Conservation (phyloP, 768 basidiomycete species). For the Albatrellus ellisii region DNA sequence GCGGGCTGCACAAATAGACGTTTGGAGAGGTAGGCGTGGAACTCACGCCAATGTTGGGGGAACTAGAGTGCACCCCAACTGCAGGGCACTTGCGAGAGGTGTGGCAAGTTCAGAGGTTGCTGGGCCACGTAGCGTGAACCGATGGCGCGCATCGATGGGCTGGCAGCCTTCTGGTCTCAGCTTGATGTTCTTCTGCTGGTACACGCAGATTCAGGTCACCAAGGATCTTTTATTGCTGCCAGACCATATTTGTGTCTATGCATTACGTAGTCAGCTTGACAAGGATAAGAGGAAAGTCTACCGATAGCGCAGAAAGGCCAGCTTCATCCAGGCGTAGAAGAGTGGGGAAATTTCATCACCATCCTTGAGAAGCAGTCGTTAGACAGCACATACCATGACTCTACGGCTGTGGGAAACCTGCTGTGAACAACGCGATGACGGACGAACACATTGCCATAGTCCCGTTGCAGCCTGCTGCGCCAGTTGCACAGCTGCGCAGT, state of each 20-base stretch:
- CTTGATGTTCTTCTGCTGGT: slow-evolving; percentile 77
- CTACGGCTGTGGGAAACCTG: slow-evolving; percentile 76
- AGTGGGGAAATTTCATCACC: slow-evolving; percentile 77
- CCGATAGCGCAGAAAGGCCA: slow-evolving; percentile 68
- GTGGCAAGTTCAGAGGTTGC: slow-evolving; percentile 42
- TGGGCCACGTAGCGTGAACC: slow-evolving; percentile 37
- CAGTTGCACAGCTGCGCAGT: slow-evolving; percentile 41
- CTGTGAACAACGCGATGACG: slow-evolving; percentile 66
- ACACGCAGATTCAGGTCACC: slow-evolving; percentile 74
- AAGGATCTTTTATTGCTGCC: slow-evolving; percentile 24
- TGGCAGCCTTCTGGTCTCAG: slow-evolving; percentile 53
- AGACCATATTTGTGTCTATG: slow-evolving; percentile 38
- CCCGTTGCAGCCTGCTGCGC: slow-evolving; percentile 44
- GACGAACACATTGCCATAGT: slow-evolving; percentile 40
- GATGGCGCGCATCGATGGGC: slow-evolving; percentile 47
- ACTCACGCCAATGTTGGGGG: slow-evolving; percentile 79
- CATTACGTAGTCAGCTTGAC: not conserved
- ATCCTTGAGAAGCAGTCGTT: slow-evolving; percentile 73
- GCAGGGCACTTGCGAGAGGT: too few species aligned
- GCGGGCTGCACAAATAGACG: slow-evolving; percentile 59
- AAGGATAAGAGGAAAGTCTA: slow-evolving; percentile 17
- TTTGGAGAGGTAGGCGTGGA: slow-evolving; percentile 59
- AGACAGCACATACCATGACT: slow-evolving; percentile 75
- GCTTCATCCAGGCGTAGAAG: slow-evolving; percentile 81
- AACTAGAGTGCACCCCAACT: too few species aligned